Base-by-base conservation (phyloP, 139 green algal genomes). In the Coelastrella sp. region DNA sequence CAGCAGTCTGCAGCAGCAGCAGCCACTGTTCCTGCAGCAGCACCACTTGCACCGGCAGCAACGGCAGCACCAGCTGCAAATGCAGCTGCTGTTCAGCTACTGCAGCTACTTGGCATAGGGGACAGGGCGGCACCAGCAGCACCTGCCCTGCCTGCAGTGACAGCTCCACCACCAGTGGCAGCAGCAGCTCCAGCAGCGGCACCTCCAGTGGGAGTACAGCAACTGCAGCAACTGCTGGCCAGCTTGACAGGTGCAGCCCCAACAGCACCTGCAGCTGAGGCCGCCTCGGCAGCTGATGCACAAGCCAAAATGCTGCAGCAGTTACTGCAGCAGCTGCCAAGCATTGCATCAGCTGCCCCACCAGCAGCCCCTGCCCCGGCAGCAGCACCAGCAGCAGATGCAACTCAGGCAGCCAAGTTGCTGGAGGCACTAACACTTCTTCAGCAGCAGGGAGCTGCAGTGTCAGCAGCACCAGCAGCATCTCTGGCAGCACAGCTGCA, bases 221-320 rank as follows among this genome's bases (percentile, higher is more conserved):
- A 73, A 59, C 10, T 85, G 81, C 81, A 87, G 81, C 83, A 88
- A 23, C 32, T 79, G 32, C 83, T 79, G 10, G 83, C 83, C 64
- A 17, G 57, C 10, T 60, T 87, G 32, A 66, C 22, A 20, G 60
- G n/a, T 32, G 17, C 56, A 11, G 17, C 61, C 61, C 14, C 81
- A 74, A 17, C 19, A 59, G 81, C 81, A 85, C 8, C 77, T 58
- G 60, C 60, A 77, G 60, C n/a, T 19, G 23, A 71, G 22, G 13
- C 54, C 19, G 4, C 68, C 54, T 66, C 80, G 6, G 80, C 58
- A 57, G 59, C 19, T 20, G 80, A 75, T 54, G 61, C 6, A 65
- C 77, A 87, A 22, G 23, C 65, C 7, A 88, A 66, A 59, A 14
- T 79, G 16, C 65, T 88, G 64, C 65, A 79, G 83, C 65, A 80